Conservation (phyloP, 2,329 filamentous ascomycete species). For the Tolypocladium cylindrosporum region DNA sequence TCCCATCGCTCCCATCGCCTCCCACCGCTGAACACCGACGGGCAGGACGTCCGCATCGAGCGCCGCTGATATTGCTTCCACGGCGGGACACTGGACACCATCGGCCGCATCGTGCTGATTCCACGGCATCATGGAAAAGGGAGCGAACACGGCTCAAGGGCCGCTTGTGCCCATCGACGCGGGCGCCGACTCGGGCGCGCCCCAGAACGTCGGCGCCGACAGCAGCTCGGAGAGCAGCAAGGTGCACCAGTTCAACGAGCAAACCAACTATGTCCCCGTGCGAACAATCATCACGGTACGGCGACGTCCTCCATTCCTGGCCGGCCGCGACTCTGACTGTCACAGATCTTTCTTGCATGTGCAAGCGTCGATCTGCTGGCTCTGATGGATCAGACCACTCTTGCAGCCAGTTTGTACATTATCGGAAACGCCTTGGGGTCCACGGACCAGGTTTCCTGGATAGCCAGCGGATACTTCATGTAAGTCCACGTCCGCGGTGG, state of each 20-base stretch:
- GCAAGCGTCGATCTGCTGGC: constrained; percentile 44
- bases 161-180: not conserved
- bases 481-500: constrained; percentile 13
- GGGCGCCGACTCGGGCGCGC: constrained; percentile 1
- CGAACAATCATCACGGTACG: constrained; percentile 40
- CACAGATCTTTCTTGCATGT: constrained; percentile 46
- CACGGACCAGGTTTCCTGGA: constrained; percentile 41
- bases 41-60: not conserved
- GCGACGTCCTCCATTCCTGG: not conserved
- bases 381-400: constrained; percentile 47
- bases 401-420: constrained; percentile 44
- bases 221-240: constrained; percentile 10
- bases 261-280: constrained; percentile 44
- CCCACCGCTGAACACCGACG: not conserved
- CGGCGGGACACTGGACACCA: not conserved
- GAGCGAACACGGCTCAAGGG: not conserved
- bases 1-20: not conserved
- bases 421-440: constrained; percentile 40
- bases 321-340: constrained; percentile 5
- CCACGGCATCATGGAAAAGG: not conserved
- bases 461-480: constrained; percentile 47
- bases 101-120: not conserved
- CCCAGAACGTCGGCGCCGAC: constrained; percentile 3
- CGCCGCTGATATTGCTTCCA: not conserved
- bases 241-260: constrained; percentile 36